Base-by-base conservation (phyloP, 345 rosid species). In the Iberis pinnata region DNA sequence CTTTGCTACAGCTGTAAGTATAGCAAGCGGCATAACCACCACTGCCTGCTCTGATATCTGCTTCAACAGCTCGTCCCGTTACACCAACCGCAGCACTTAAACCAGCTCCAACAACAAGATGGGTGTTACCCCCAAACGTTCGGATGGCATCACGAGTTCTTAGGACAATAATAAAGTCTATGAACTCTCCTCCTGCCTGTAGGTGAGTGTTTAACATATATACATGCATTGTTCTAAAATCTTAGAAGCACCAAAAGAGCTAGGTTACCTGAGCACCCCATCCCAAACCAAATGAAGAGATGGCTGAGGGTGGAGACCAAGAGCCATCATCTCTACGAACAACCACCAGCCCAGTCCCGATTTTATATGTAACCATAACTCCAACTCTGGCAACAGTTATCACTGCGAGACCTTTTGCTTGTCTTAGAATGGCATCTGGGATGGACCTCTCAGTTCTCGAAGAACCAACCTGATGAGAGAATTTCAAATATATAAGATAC, bases 1-100 rank as follows among this genome's bases (percentile, higher is more conserved):
- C 97, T 92, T 92, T 92, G 66, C 95, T 85, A 75, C 98, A 83
- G 69, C 98, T 92, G 70, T 92, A 92, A 4, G 98, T 85, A 64
- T 92, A 92, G 67, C 95, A 85, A 58, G 98, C 88, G 33, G 96
- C 86, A 78, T 63, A 88, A 67, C 98, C 97, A 55, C 93, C 88
- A 53, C 80, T 86, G 49, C 98, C 97, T 65, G 94, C 96, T 56
- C 95, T 79, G 15, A 92, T 45, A 71, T 74, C 95, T 36, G 97
- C 98, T 76, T 83, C 98, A 65, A 65, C 78, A 61, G 93, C 80
- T 51, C 97, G 77, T 56, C 98, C 97, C 54, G 82, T 49, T 16
- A 42, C 70, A 56, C 90, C 97, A 49, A 75, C 86, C 8, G 98
- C 98, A 10, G 94, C 98, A 56, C 95, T 92, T 70, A 83, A 46